These are phyloP conservation scores for Trypanosoma grayi DNA, from an alignment of 208 protist species.

Conservation along the genomic window DNA sequence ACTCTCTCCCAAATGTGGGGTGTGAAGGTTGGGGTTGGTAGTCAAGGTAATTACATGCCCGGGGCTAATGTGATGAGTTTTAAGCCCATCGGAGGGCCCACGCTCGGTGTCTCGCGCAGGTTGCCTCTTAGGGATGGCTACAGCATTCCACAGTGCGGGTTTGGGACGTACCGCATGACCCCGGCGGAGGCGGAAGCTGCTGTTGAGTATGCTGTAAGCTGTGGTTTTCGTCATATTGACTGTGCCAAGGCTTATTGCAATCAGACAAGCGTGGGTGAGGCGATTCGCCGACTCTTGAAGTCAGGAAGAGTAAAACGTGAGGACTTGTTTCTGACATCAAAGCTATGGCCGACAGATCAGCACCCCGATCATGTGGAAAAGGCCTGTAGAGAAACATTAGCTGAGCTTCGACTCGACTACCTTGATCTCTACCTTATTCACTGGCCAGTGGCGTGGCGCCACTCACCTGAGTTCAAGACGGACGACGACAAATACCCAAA, in stretches of 20 bases:
- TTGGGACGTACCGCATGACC: slow-evolving; percentile 85
- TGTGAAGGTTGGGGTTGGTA: background rate
- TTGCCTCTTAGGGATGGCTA: slow-evolving; percentile 48
- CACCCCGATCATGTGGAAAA: slow-evolving; percentile 80
- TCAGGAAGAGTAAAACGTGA: slow-evolving; percentile 64
- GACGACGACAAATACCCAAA: slow-evolving; percentile 71
- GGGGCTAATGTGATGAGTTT: slow-evolving; percentile 30
- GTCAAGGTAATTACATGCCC: slow-evolving; percentile 8
- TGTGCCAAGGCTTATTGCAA: slow-evolving; percentile 91
- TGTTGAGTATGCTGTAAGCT: slow-evolving; percentile 67
- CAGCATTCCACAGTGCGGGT: slow-evolving; percentile 81
- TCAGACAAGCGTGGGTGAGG: slow-evolving; percentile 86
- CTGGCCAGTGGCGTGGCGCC: slow-evolving; percentile 87
- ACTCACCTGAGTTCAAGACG: slow-evolving; percentile 40
- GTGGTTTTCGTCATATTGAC: slow-evolving; percentile 89
- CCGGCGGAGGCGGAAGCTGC: slow-evolving; percentile 35
- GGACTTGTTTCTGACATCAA: slow-evolving; percentile 93
- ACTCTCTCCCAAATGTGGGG: background rate
- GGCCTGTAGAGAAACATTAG: slow-evolving; percentile 79
- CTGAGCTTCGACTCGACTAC: slow-evolving; percentile 81
- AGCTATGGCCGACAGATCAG: slow-evolving; percentile 95
- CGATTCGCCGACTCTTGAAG: slow-evolving; percentile 46
- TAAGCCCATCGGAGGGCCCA: slow-evolving; percentile 39
- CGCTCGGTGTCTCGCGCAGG: slow-evolving; percentile 21
- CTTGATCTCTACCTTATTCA: slow-evolving; percentile 94